Evolutionary conservation across 2,329 filamentous ascomycete genomes (phyloP).

Genomic region (Mycosphaerella sp.): DNA sequence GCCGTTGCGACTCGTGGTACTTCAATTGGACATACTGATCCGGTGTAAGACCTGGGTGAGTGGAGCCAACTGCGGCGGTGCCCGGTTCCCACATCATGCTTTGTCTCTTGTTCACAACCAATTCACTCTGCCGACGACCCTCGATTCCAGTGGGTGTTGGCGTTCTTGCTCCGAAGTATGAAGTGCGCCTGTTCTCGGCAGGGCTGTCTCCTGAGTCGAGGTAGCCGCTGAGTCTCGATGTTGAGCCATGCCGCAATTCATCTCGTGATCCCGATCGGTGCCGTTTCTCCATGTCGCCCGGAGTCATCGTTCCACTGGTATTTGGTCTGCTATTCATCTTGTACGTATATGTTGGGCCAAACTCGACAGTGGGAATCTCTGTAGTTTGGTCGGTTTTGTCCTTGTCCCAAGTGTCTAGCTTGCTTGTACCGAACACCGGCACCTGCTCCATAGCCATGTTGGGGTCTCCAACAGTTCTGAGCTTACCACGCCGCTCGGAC

Average conservation of each 20-base stretch:
- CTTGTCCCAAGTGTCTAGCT: slow-evolving; percentile 32
- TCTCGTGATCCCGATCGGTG: slow-evolving; percentile 29
- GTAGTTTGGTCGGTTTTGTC: slow-evolving; percentile 38
- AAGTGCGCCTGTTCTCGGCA: slow-evolving; percentile 28
- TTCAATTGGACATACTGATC: slow-evolving; percentile 76
- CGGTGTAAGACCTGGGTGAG: slow-evolving; percentile 56
- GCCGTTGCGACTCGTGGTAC: slow-evolving; percentile 41
- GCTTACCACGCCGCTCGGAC: slow-evolving; percentile 67
- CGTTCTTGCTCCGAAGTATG: slow-evolving; percentile 32
- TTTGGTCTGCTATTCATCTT: slow-evolving; percentile 49
- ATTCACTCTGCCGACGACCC: slow-evolving; percentile 1
- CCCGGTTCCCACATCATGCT: slow-evolving; percentile 76
- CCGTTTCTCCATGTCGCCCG: slow-evolving; percentile 25
- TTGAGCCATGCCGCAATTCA: slow-evolving; percentile 23
- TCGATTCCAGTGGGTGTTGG: slow-evolving; percentile 29
- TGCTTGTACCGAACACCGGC: slow-evolving; percentile 28
- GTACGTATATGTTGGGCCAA: slow-evolving; percentile 76
- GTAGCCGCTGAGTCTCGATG: slow-evolving; percentile 18
- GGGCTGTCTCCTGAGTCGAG: slow-evolving; percentile 22
- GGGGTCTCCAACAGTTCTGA: slow-evolving; percentile 66
- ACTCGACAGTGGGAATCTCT: slow-evolving; percentile 70
- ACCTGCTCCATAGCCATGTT: slow-evolving; percentile 41
- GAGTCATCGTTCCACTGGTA: slow-evolving; percentile 49
- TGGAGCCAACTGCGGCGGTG: slow-evolving; percentile 45
- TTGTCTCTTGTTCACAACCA: slow-evolving; percentile 49